Base-by-base conservation (phyloP, 768 basidiomycete genomes). In the Agrocybe pediades region DNA sequence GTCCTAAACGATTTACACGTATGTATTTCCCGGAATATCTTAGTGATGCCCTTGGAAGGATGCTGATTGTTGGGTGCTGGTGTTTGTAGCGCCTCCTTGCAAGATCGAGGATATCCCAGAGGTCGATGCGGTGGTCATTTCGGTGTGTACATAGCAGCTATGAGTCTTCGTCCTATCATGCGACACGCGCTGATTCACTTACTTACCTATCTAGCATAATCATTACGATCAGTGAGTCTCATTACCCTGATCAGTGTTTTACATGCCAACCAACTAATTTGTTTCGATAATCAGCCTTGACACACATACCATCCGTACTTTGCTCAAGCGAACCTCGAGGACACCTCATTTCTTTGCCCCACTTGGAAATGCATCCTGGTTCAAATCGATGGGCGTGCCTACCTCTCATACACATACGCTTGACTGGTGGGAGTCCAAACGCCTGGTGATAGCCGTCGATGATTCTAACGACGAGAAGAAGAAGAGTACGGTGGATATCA, bases 361-460 rank as follows among this genome's bases (percentile, higher is more conserved):
- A 0, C 71, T 86, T 11, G 82, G 82, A 30, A 86, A 85, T 59
- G 62, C 61, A 1, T 46, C 62, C 6, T 79, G 68, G 62, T 75
- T 86, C 62, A 56, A 61, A 3, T 61, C 60, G 5, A 62, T 80
- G 15, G 74, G 74, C 6, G 68, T 82, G 23, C 71, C 74, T 0
- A 56, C 64, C 1, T 63, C 65, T 4, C 64, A 78, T 41, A 70
- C 77, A 8, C 77, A 82, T 51, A 78, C 79, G 61, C 68, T 87
- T 62, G 86, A 88, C 64, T 88, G 86, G 86, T 86, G 85, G 82
- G 77, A 83, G 19, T 69, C 70, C 8, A 71, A 70, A 50, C 68
- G 71, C n/a, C 61, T 79, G 48, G 67, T 75, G 15, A 59, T 75
- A 30, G 57, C 33, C 21, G 19, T 24, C 7, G 51, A 48, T 1